Evolutionary conservation across 139 green algal genomes (phyloP).

Genomic region (Coelastrella sp.): DNA sequence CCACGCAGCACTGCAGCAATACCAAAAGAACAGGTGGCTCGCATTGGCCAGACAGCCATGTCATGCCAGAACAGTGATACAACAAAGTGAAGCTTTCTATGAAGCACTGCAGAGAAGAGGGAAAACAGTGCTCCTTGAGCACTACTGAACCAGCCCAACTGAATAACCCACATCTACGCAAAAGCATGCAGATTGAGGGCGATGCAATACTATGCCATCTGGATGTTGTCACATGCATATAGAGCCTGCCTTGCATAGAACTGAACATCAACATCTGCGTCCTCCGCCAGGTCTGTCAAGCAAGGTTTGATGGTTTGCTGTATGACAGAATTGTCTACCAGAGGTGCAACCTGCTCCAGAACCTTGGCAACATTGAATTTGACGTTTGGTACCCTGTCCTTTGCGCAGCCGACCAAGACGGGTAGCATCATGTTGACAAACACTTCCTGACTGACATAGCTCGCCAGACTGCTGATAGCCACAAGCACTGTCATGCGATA

Average conservation of each 20-base stretch:
- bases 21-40: too few species aligned
- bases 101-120: too few species aligned
- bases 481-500: constrained; percentile 95
- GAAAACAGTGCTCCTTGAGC: too few species aligned
- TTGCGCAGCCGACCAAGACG: constrained; percentile 80
- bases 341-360: constrained; percentile 81
- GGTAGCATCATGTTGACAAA: constrained; percentile 90
- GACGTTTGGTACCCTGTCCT: constrained; percentile 92
- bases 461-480: constrained; percentile 85
- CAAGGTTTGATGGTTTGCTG: constrained; percentile 85
- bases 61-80: too few species aligned
- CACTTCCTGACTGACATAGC: constrained; percentile 84
- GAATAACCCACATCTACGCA: too few species aligned
- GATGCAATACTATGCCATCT: background rate
- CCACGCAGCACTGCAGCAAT: too few species aligned
- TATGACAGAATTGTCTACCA: constrained; percentile 79
- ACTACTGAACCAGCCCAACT: background rate
- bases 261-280: constrained; percentile 92
- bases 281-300: constrained; percentile 86
- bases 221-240: constrained; percentile 56
- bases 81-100: too few species aligned
- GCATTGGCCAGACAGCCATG: too few species aligned
- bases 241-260: constrained; percentile 90
- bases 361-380: constrained; percentile 96
- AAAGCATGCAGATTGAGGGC: too few species aligned